These are phyloP conservation scores for Paraconiothyrium sp. DNA, from an alignment of 2,329 filamentous ascomycete genomes.

Conservation along the genomic window DNA sequence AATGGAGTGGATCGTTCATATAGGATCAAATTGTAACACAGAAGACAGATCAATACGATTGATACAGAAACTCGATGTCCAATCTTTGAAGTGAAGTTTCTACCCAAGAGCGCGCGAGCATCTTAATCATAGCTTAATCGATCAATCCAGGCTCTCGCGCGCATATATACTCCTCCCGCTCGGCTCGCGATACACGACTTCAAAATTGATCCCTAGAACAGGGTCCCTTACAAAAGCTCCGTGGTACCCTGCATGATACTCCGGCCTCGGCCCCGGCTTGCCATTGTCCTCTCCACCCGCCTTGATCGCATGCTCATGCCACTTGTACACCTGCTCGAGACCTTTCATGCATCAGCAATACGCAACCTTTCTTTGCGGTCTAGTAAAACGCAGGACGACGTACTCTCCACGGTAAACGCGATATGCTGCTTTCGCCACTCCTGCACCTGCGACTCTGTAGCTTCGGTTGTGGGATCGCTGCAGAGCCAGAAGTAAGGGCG, in stretches of 20 bases:
- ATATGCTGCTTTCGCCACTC: conserved; percentile 7
- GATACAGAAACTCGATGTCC: too few species aligned
- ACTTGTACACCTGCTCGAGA: conserved; percentile 21
- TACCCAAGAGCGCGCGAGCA: too few species aligned
- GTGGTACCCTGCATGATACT: conserved; percentile 28
- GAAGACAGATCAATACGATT: background rate
- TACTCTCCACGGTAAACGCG: conserved; percentile 12
- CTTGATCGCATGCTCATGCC: conserved; percentile 21
- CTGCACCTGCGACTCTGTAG: background rate
- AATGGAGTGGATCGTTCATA: background rate
- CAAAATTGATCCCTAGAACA: background rate
- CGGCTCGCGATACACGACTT: conserved; percentile 7
- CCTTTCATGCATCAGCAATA: background rate
- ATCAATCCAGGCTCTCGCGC: background rate
- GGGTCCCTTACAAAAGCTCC: conserved; percentile 30
- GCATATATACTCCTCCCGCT: background rate
- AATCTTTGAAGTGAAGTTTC: too few species aligned
- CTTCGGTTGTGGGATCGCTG: conserved; percentile 4
- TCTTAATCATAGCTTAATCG: background rate
- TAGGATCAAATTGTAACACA: conserved; percentile 15
- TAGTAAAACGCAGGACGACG: background rate
- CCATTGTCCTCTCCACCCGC: conserved; percentile 29
- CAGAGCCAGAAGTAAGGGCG: conserved; percentile 23
- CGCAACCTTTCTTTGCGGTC: too few species aligned
- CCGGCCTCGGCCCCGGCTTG: conserved; percentile 24